phyloP scores from a whole-genome alignment of 768 basidiomycete species.

The Suillus sp. region DNA sequence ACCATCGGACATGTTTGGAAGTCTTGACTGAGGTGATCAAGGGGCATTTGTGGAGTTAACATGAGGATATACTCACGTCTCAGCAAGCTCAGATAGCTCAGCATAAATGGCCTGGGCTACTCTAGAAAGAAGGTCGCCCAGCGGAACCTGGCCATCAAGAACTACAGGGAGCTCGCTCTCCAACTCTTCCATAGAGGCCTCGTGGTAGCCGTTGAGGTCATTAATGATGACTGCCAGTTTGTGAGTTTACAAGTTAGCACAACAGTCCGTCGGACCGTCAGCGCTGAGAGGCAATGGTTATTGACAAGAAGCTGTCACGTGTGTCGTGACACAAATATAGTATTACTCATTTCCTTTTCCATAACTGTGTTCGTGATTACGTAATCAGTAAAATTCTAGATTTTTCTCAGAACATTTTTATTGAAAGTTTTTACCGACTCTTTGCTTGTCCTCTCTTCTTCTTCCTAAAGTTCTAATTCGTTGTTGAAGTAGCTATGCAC shows the following conservation, averaged over 20 bases:
- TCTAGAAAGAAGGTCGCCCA: conserved; percentile 75
- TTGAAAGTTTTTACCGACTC: conserved; percentile 20
- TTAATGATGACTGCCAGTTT: conserved; percentile 15
- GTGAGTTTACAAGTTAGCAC: background rate
- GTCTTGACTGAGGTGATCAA: conserved; percentile 36
- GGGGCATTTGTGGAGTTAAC: conserved; percentile 13
- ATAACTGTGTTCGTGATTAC: background rate
- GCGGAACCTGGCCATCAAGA: conserved; percentile 68
- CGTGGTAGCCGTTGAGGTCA: conserved; percentile 37
- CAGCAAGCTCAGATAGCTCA: conserved; percentile 79
- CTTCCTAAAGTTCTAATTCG: conserved; percentile 18
- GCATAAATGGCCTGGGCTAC: conserved; percentile 80
- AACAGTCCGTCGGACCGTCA: background rate
- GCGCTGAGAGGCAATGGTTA: background rate
- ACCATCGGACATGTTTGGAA: conserved; percentile 81
- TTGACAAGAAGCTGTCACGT: background rate
- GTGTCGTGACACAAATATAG: background rate
- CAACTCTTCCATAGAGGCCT: conserved; percentile 54
- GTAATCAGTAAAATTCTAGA: conserved; percentile 26
- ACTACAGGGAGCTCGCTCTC: conserved; percentile 76
- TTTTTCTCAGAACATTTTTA: conserved; percentile 34
- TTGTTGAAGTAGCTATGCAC: conserved; percentile 52
- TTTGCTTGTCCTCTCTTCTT: conserved; percentile 13
- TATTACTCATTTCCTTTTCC: background rate
- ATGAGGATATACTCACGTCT: conserved; percentile 61